A percentile compares a stretch with the other conserved stretches of the same genome.
Evolutionary conservation across 2,329 filamentous ascomycete species (phyloP).

Genomic region (Fusarium pseudocircinatum): DNA sequence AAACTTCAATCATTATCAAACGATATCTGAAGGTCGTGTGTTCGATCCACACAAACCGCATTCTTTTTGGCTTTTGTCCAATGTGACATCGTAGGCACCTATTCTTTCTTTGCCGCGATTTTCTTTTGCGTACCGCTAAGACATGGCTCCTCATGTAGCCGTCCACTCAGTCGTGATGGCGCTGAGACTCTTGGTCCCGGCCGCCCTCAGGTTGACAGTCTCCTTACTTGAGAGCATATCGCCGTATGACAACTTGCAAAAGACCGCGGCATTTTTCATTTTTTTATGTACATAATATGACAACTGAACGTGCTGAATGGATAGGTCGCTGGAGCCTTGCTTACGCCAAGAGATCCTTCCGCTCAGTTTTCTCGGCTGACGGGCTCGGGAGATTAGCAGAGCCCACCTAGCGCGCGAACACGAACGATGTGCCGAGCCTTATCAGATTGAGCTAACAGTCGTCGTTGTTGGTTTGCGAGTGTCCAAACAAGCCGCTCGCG

Average conservation of each 20-base stretch:
- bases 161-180: rapidly evolving
- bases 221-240: background rate
- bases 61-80: background rate
- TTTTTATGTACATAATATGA: background rate
- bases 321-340: background rate
- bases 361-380: background rate
- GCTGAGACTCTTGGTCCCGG: background rate
- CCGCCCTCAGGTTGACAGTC: background rate
- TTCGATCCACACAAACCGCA: slow-evolving; percentile 33
- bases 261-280: background rate
- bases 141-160: background rate
- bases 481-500: no score
- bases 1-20: slow-evolving; percentile 19
- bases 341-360: background rate
- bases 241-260: background rate
- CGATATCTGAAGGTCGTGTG: slow-evolving; percentile 30
- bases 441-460: background rate
- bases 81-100: rapidly evolving
- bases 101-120: background rate
- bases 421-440: background rate
- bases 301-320: background rate
- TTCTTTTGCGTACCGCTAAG: background rate
- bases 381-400: background rate
- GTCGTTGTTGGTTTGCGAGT: background rate
- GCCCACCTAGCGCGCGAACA: background rate